Conservation (phyloP, 1,139 yeast species). For the Schwanniomyces etchellsii region DNA sequence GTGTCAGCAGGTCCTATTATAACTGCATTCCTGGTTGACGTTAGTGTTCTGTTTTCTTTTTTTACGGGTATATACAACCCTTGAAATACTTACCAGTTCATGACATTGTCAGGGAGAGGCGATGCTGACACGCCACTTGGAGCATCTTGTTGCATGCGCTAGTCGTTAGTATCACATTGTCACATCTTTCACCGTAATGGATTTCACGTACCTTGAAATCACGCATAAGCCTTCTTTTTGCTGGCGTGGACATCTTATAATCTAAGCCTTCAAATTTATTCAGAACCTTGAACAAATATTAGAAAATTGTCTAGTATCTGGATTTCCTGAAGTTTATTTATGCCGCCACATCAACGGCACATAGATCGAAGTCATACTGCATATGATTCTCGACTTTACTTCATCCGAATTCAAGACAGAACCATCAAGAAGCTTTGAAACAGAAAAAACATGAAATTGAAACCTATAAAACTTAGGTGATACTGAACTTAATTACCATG, state of each 20-base stretch:
- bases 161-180: conserved; percentile 9
- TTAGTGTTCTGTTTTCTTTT: conserved; percentile 6
- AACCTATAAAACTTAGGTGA: too few relatives aligned
- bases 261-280: background rate
- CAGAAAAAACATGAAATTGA: too few relatives aligned
- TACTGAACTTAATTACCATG: too few relatives aligned
- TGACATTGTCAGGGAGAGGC: conserved; percentile 93
- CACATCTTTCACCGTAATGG: background rate
- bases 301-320: background rate
- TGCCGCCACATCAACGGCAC: too few relatives aligned
- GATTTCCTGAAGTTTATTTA: too few relatives aligned
- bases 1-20: conserved; percentile 97
- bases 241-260: conserved; percentile 82
- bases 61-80: too few relatives aligned
- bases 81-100: conserved; percentile 71
- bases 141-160: conserved; percentile 97
- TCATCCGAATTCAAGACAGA: too few relatives aligned
- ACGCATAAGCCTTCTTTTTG: conserved; percentile 97
- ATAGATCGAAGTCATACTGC: too few relatives aligned
- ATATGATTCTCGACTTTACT: too few relatives aligned
- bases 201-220: conserved; percentile 79
- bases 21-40: conserved; percentile 67
- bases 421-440: too few relatives aligned
- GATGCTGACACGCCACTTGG: conserved; percentile 98
- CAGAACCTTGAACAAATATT: background rate